phyloP scores from a whole-genome alignment of 2,329 filamentous ascomycete species.

The Leptoxyphium fumago region DNA sequence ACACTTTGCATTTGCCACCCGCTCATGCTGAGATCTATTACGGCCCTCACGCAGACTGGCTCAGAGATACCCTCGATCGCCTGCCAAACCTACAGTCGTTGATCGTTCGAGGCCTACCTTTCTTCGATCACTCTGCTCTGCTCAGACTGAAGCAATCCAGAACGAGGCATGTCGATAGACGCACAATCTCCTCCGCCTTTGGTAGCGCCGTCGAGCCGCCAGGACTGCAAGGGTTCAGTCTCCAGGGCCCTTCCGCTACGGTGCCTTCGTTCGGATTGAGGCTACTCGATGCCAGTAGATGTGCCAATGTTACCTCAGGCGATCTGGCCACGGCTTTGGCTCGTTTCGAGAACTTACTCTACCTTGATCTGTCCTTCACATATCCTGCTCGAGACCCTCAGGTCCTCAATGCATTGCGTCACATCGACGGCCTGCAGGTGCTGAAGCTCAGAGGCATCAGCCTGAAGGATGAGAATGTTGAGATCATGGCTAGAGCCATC shows the following conservation, averaged over 20 bases:
- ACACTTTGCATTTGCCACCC: constrained; percentile 46
- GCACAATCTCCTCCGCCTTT: constrained; percentile 7
- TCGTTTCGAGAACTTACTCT: constrained; percentile 40
- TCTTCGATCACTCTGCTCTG: constrained; percentile 47
- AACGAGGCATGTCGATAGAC: constrained; percentile 14
- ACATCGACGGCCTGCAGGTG: constrained; percentile 38
- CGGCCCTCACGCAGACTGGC: constrained; percentile 43
- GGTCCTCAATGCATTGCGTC: constrained; percentile 33
- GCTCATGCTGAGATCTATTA: constrained; percentile 47
- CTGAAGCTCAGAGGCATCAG: constrained; percentile 41
- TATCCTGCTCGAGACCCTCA: constrained; percentile 14
- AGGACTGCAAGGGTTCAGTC: constrained; percentile 13
- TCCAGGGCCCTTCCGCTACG: constrained; percentile 5
- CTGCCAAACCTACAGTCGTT: constrained; percentile 45
- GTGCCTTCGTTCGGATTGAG: constrained; percentile 32
- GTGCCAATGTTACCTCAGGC: constrained; percentile 42
- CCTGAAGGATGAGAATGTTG: constrained; percentile 38
- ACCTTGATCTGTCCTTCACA: constrained; percentile 42
- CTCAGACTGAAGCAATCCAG: constrained; percentile 27
- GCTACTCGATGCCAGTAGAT: constrained; percentile 41
- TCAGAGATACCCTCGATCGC: constrained; percentile 42
- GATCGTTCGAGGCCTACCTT: constrained; percentile 43
- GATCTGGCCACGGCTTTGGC: constrained; percentile 37
- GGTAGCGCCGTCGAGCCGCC: constrained; percentile 17
- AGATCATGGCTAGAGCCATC: constrained; percentile 37